phyloP scores from a whole-genome alignment of 1,284 basidiomycete genomes.

The Ustilago tritici region DNA sequence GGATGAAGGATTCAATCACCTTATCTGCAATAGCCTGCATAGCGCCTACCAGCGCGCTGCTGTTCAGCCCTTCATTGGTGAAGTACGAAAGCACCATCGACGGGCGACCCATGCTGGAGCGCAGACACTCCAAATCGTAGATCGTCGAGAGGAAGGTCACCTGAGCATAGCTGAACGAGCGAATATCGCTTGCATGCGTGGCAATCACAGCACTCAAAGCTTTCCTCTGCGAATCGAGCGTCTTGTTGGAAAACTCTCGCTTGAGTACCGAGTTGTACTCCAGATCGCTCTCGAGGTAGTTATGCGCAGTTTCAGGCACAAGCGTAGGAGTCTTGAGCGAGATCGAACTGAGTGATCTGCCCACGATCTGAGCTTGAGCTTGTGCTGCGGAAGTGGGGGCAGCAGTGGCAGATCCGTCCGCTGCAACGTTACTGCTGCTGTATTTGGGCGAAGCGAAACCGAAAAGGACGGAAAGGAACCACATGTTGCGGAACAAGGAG shows the following conservation, averaged over 20 bases:
- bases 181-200: conserved; percentile 79
- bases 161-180: conserved; percentile 83
- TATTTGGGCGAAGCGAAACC: conserved; percentile 74
- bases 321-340: conserved; percentile 88
- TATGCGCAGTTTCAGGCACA: conserved; percentile 83
- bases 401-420: conserved; percentile 16
- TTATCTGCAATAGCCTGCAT: conserved; percentile 90
- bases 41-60: conserved; percentile 76
- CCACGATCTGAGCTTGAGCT: conserved; percentile 79
- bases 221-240: conserved; percentile 64
- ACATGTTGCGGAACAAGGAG: conserved; percentile 88
- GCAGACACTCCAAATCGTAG: conserved; percentile 89
- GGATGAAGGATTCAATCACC: conserved; percentile 72
- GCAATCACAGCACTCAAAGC: conserved; percentile 74
- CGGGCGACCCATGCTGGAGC: conserved; percentile 82
- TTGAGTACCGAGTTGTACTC: conserved; percentile 90
- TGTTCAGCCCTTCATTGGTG: conserved; percentile 86
- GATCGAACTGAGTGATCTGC: conserved; percentile 76
- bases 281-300: conserved; percentile 87
- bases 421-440: conserved; percentile 23
- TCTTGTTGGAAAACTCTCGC: conserved; percentile 70
- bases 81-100: conserved; percentile 90
- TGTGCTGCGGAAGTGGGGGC: conserved; percentile 73
- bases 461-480: conserved; percentile 88
- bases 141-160: conserved; percentile 88